Evolutionary conservation across 352 stramenopile genomes (phyloP).

Genomic region (Blastocystis hominis): DNA sequence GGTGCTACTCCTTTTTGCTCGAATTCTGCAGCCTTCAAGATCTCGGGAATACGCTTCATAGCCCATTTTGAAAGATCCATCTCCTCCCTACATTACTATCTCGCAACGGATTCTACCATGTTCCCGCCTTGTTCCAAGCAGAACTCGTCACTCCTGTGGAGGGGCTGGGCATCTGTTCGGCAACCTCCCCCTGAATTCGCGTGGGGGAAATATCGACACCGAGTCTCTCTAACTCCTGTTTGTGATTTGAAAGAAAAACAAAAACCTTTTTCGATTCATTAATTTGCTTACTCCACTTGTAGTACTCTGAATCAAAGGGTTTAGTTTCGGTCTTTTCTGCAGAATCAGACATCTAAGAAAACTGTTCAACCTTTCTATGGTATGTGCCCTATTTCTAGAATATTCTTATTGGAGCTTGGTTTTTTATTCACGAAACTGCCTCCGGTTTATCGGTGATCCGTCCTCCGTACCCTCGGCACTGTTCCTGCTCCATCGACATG

Average conservation of each 20-base stretch:
- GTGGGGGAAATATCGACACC: constrained; percentile 44
- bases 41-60: constrained; percentile 17
- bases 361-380: neutral
- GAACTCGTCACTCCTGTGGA: neutral
- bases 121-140: constrained; percentile 52
- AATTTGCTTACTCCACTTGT: constrained; percentile 51
- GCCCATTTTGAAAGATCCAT: constrained; percentile 43
- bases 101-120: neutral
- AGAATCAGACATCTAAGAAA: neutral
- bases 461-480: no score
- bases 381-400: neutral
- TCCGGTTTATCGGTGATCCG: no score
- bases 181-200: neutral
- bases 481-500: no score
- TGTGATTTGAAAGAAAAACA: neutral
- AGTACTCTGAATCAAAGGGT: constrained; percentile 49
- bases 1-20: neutral
- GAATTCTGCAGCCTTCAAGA: constrained; percentile 9
- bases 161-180: neutral
- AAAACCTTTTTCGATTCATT: constrained; percentile 38
- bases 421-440: no score
- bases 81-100: constrained; percentile 1
- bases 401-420: neutral
- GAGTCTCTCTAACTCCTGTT: constrained; percentile 16
- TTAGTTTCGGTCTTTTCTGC: constrained; percentile 25